Percentiles rank a stretch among this genome's conserved stretches.
Conservation (phyloP, 495 filamentous ascomycete species). For the Aspergillus olivimuriae region DNA sequence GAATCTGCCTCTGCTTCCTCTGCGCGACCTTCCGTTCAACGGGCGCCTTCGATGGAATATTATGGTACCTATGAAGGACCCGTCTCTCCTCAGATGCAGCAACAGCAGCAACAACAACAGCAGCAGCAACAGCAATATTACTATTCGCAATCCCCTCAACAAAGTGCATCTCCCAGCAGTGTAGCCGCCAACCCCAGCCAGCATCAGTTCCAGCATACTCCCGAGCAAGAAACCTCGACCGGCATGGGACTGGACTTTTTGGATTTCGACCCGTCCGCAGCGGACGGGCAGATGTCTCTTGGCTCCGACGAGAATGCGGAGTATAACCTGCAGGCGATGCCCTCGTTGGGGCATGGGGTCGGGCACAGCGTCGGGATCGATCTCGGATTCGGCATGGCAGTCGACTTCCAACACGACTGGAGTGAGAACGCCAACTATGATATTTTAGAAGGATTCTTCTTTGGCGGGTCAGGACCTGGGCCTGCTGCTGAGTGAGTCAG, state of each 20-base stretch:
- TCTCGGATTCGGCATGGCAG: slow-evolving; percentile 68
- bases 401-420: slow-evolving; percentile 73
- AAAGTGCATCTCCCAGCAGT: slow-evolving; percentile 31
- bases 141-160: slow-evolving; percentile 36
- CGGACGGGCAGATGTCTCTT: slow-evolving; percentile 20
- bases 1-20: slow-evolving; percentile 25
- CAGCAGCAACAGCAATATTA: slow-evolving; percentile 37
- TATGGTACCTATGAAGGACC: slow-evolving; percentile 32
- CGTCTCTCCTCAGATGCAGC: slow-evolving; percentile 24
- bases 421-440: slow-evolving; percentile 73
- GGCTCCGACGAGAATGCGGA: slow-evolving; percentile 28
- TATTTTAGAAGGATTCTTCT: slow-evolving; percentile 89
- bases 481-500: slow-evolving; percentile 23
- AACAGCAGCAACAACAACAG: slow-evolving; percentile 29
- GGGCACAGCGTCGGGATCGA: slow-evolving; percentile 52
- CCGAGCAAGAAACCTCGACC: slow-evolving; percentile 24
- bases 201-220: slow-evolving; percentile 13
- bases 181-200: slow-evolving; percentile 17
- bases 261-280: slow-evolving; percentile 28
- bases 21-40: slow-evolving; percentile 22
- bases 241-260: slow-evolving; percentile 35
- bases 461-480: slow-evolving; percentile 50
- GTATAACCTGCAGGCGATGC: slow-evolving; percentile 22
- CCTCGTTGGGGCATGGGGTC: slow-evolving; percentile 26
- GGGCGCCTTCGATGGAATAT: slow-evolving; percentile 35